Conservation (phyloP, 2,329 filamentous ascomycete genomes). For the Daldinia eschscholtzii region DNA sequence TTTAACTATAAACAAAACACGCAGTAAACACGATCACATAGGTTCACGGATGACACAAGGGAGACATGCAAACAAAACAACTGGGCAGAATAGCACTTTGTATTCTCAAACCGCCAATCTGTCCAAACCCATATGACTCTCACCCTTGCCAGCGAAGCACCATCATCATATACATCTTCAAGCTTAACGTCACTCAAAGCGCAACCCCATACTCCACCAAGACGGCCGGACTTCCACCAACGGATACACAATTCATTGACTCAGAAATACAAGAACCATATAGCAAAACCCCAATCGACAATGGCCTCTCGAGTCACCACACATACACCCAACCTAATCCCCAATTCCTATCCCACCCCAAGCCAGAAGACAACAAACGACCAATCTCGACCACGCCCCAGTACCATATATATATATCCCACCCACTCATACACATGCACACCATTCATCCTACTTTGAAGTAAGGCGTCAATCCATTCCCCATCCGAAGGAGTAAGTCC, state of each 20-base stretch:
- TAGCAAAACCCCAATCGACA: neutral
- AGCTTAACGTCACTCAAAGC: neutral
- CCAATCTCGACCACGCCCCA: neutral
- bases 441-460: neutral
- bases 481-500: neutral
- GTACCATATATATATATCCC: neutral
- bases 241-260: neutral
- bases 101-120: neutral
- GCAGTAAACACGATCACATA: neutral
- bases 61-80: neutral
- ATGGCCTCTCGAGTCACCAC: neutral
- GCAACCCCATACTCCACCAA: neutral
- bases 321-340: neutral
- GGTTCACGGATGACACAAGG: neutral
- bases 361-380: no score
- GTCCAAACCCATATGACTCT: neutral
- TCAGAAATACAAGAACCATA: neutral
- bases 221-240: neutral
- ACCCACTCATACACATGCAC: neutral
- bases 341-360: neutral
- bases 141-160: neutral
- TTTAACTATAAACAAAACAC: neutral
- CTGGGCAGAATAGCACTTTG: constrained; percentile 2
- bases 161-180: neutral
- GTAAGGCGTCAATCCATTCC: constrained; percentile 3